Conservation (phyloP, 163 green algal species). For the Scenedesmus sp. region DNA sequence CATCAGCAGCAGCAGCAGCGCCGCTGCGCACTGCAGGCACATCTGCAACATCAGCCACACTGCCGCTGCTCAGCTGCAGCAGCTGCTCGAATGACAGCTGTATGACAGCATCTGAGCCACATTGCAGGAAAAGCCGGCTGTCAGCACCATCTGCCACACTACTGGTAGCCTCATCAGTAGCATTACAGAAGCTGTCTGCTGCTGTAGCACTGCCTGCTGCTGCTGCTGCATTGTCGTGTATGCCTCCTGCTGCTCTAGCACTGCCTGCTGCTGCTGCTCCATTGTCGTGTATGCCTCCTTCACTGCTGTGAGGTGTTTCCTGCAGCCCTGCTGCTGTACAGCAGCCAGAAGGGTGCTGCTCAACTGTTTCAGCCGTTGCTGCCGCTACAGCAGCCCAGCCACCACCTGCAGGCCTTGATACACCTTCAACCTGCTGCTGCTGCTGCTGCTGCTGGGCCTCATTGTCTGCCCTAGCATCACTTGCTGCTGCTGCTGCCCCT, state of each 20-base stretch:
- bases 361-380: neutral
- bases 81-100: conserved; percentile 23
- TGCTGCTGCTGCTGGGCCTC: neutral
- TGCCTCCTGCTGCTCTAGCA: neutral
- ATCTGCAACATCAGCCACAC: conserved; percentile 39
- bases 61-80: conserved; percentile 3
- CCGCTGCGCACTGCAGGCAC: neutral
- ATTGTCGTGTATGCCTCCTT: neutral
- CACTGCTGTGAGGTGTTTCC: no score
- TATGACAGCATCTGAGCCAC: neutral
- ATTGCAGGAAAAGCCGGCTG: conserved; percentile 17
- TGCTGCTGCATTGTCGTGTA: neutral
- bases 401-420: neutral
- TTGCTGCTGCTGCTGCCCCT: conserved; percentile 1
- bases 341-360: neutral
- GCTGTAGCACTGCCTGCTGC: neutral
- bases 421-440: neutral
- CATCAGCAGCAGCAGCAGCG: neutral
- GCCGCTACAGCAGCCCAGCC: neutral
- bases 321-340: neutral
- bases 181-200: neutral
- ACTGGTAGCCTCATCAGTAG: neutral
- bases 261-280: neutral
- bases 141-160: neutral
- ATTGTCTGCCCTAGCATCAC: neutral